Percentiles rank a stretch among this genome's conserved stretches.
Evolutionary conservation across 495 filamentous ascomycete genomes (phyloP).

Genomic region (Tuber indicum): DNA sequence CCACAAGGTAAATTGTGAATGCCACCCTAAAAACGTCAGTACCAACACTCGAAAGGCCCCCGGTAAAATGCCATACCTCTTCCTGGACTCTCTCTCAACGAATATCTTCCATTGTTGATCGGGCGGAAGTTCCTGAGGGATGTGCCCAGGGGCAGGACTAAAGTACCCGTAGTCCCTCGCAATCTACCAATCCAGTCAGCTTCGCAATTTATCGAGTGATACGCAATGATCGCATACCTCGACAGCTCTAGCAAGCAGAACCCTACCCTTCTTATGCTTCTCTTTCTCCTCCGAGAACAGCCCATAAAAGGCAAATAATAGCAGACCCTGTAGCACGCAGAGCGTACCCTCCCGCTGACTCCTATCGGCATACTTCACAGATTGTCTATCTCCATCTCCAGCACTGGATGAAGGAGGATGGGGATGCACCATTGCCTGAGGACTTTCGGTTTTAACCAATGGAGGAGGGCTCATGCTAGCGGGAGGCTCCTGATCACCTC

Average conservation of each 20-base stretch:
- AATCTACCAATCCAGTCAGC: slow-evolving; percentile 24
- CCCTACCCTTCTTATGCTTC: slow-evolving; percentile 34
- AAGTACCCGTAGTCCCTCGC: slow-evolving; percentile 38
- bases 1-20: slow-evolving; percentile 33
- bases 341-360: slow-evolving; percentile 33
- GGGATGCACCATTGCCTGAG: background rate
- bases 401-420: slow-evolving; percentile 1
- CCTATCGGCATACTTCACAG: slow-evolving; percentile 23
- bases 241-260: slow-evolving; percentile 28
- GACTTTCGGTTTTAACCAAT: slow-evolving; percentile 6
- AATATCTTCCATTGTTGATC: slow-evolving; percentile 40
- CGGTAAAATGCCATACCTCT: slow-evolving; percentile 25
- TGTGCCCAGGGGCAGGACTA: slow-evolving; percentile 19
- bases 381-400: background rate
- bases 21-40: slow-evolving; percentile 25
- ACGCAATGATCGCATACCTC: slow-evolving; percentile 26
- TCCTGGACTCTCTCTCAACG: slow-evolving; percentile 37
- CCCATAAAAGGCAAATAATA: slow-evolving; percentile 35
- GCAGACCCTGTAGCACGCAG: slow-evolving; percentile 33
- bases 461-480: background rate
- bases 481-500: background rate
- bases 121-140: slow-evolving; percentile 24
- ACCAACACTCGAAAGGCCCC: background rate
- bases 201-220: background rate
- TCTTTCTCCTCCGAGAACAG: slow-evolving; percentile 36